These are phyloP conservation scores for Gossypium raimondii DNA, from an alignment of 345 rosid genomes.

Conservation along the genomic window DNA sequence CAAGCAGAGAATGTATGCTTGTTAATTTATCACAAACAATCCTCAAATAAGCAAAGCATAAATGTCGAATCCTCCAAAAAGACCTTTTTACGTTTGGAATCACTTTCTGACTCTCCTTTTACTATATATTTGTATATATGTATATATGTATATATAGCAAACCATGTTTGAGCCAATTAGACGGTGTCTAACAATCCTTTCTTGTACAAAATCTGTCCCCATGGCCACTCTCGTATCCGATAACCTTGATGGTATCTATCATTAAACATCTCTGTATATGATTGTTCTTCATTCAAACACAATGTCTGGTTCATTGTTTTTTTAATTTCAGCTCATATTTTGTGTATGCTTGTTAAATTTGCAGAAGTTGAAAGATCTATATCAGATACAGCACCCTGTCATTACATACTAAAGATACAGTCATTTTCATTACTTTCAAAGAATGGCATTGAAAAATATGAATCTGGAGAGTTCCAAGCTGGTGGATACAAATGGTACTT, in stretches of 20 bases:
- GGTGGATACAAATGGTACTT: slow-evolving; percentile 67
- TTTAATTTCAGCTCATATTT: neutral
- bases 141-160: neutral
- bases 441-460: slow-evolving; percentile 46
- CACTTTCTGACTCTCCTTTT: neutral
- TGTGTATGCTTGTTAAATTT: neutral
- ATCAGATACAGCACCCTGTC: slow-evolving; percentile 47
- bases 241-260: slow-evolving; percentile 16
- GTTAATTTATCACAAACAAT: neutral
- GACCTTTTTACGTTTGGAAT: slow-evolving; percentile 14
- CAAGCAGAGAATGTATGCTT: slow-evolving; percentile 23
- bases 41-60: slow-evolving; percentile 17
- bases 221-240: slow-evolving; percentile 13
- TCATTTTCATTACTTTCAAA: slow-evolving; percentile 43
- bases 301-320: neutral
- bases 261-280: neutral
- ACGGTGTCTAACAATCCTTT: neutral
- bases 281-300: neutral
- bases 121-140: neutral
- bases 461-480: slow-evolving; percentile 59
- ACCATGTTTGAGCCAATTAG: neutral
- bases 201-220: slow-evolving; percentile 4
- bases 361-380: slow-evolving; percentile 38
- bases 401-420: slow-evolving; percentile 49
- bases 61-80: neutral